phyloP scores from a whole-genome alignment of 148 eudicot genomes.

The Arbutus unedo region DNA sequence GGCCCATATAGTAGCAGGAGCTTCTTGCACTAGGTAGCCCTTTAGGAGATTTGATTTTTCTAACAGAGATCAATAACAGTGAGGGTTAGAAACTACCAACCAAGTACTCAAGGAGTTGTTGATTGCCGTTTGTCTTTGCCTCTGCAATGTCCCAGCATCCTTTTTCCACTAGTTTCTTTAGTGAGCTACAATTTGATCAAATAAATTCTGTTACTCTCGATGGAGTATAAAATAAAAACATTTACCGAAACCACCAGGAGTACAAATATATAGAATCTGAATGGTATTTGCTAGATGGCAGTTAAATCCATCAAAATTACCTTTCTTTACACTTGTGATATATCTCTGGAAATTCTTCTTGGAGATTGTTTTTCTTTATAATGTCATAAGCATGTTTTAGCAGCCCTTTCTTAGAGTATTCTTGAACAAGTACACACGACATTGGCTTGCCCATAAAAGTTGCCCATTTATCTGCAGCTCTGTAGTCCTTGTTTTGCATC shows the following conservation, averaged over 20 bases:
- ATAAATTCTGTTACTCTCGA: slow-evolving; percentile 13
- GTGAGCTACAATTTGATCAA: slow-evolving; percentile 47
- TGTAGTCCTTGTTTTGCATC: slow-evolving; percentile 57
- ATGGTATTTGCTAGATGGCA: neutral
- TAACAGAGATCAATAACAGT: neutral
- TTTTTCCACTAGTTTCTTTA: slow-evolving; percentile 92
- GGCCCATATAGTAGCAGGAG: too few species aligned
- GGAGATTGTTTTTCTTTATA: slow-evolving; percentile 74
- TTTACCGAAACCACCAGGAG: neutral
- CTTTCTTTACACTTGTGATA: slow-evolving; percentile 86
- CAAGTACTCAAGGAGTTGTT: slow-evolving; percentile 78
- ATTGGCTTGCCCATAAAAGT: slow-evolving; percentile 71
- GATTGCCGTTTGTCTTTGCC: slow-evolving; percentile 54
- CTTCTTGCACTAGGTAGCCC: too few species aligned
- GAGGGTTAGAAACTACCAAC: slow-evolving; percentile 36
- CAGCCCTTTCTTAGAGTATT: slow-evolving; percentile 58
- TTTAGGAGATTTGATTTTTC: too few species aligned
- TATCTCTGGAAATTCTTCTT: slow-evolving; percentile 73
- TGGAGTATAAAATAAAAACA: neutral
- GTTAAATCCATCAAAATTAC: slow-evolving; percentile 30
- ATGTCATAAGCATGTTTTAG: slow-evolving; percentile 59
- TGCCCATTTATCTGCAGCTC: slow-evolving; percentile 99
- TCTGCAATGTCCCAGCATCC: slow-evolving; percentile 98
- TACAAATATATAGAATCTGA: neutral
- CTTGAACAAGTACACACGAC: slow-evolving; percentile 65